Evolutionary conservation across 208 protist species (phyloP), one percentile per base, ranked within the genome.

Genomic region (Tetramitus jugosus): DNA sequence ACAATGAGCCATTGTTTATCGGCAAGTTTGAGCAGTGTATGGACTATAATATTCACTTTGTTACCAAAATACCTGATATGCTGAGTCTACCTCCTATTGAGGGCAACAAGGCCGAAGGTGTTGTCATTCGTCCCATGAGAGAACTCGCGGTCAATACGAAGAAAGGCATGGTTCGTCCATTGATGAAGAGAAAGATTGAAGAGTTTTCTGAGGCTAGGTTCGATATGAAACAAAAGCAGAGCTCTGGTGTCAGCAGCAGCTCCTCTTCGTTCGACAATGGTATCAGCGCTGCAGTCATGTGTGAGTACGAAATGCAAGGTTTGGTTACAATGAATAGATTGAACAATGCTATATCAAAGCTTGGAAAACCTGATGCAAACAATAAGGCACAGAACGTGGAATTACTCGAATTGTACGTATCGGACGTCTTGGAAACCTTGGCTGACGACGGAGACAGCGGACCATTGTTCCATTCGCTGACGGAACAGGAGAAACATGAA

Each of bases 1-100:
- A 71, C 33, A 40, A 35, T 14, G 64, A 71, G 49, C 64, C 64
- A 3, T 71, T 71, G 20, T 71, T 71, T 31, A 46, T 71, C 49
- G 64, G 39, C 29, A 49, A 8, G 0, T 71, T 49, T 71, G 40
- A 71, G 33, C n/a, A 71, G 3, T 23, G 23, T 42, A 42, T 71
- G 17, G 39, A 49, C 8, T 33, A 33, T 20, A 0, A 42, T 35
- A n/a, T 71, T 35, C 29, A 29, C 29, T 71, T 71, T 46, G 40
- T 49, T 2, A 29, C 39, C 8, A 71, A 23, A 29, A 23, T 71
- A 49, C 64, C 64, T 17, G 23, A n/a, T 3, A 71, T 49, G 33
- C 49, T 71, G 17, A n/a, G 39, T n/a, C 17, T 71, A 17, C 64
- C 64, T 29, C 17, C 17, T 17, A 4, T 71, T 29, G 29, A 42